Evolutionary conservation across 495 filamentous ascomycete species (phyloP).

Genomic region (Penicillium cataractarum): DNA sequence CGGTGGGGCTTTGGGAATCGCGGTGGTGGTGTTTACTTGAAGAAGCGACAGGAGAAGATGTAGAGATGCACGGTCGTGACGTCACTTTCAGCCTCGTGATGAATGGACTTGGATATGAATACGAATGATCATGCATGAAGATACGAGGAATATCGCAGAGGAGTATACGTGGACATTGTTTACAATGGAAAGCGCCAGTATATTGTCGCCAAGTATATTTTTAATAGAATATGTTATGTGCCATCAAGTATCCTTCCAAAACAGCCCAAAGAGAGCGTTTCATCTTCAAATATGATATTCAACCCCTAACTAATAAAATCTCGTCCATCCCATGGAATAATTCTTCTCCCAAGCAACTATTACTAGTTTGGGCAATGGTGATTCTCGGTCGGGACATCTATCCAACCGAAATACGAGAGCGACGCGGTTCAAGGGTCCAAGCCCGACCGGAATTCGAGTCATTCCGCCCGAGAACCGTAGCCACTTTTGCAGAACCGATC

Average conservation of each 20-base stretch:
- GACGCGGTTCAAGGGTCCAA: no score
- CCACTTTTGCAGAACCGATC: background rate
- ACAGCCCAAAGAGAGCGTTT: no score
- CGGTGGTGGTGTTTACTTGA: constrained; percentile 30
- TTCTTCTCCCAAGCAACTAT: background rate
- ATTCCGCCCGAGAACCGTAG: background rate
- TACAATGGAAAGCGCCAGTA: no score
- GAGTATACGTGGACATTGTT: no score
- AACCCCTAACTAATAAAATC: background rate
- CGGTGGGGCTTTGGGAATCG: constrained; percentile 54
- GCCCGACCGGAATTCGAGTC: background rate
- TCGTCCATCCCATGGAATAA: background rate
- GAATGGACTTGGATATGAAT: background rate
- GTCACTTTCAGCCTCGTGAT: background rate
- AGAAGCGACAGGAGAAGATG: constrained; percentile 25
- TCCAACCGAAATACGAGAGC: background rate
- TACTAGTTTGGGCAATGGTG: background rate
- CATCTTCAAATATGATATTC: no score
- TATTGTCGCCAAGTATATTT: no score
- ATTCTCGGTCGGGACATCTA: background rate
- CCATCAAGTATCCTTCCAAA: no score
- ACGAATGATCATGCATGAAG: background rate
- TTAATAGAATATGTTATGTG: no score
- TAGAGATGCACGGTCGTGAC: constrained; percentile 3
- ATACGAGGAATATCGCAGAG: background rate